Percentiles rank a stretch among this genome's conserved stretches.
Evolutionary conservation across 2,329 filamentous ascomycete genomes (phyloP).

Genomic region (Pestalotiopsis sp.): DNA sequence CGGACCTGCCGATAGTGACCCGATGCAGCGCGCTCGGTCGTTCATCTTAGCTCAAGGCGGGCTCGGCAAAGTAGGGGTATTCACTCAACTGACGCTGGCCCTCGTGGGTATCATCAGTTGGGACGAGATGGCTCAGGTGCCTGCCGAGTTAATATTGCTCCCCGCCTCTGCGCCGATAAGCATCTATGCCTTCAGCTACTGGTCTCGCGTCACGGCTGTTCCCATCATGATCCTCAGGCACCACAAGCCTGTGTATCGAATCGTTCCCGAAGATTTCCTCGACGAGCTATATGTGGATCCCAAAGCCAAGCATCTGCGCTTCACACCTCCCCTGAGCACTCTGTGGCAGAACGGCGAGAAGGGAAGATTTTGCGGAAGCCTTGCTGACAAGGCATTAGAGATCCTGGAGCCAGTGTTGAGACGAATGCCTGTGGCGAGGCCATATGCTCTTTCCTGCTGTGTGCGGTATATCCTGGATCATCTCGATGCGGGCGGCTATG

Average conservation of each 20-base stretch:
- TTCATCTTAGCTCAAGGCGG: conserved; percentile 4
- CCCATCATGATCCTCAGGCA: conserved; percentile 29
- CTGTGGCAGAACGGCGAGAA: conserved; percentile 20
- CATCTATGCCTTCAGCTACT: conserved; percentile 32
- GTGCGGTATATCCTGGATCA: conserved; percentile 28
- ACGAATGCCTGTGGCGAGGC: conserved; percentile 23
- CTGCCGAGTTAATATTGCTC: conserved; percentile 34
- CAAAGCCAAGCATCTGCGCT: conserved; percentile 29
- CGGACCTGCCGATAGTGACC: not conserved
- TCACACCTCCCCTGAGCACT: conserved; percentile 15
- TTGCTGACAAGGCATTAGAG: conserved; percentile 30
- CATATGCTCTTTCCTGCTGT: conserved; percentile 27
- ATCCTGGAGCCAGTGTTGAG: conserved; percentile 30
- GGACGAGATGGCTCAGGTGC: conserved; percentile 32
- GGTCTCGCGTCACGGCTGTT: conserved; percentile 26
- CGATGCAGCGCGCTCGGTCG: not conserved
- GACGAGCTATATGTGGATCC: conserved; percentile 20
- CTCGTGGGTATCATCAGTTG: conserved; percentile 36
- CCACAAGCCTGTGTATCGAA: conserved; percentile 29
- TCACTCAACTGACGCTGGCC: conserved; percentile 11
- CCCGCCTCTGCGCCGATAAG: conserved; percentile 29
- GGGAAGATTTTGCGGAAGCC: conserved; percentile 29
- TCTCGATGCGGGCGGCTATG: conserved; percentile 11
- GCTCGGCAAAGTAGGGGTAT: not conserved
- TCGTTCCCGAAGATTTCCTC: conserved; percentile 19